A percentile compares a stretch with the other conserved stretches of the same genome.
Conservation (phyloP, 495 filamentous ascomycete genomes). For the Trypethelium eluteriae region DNA sequence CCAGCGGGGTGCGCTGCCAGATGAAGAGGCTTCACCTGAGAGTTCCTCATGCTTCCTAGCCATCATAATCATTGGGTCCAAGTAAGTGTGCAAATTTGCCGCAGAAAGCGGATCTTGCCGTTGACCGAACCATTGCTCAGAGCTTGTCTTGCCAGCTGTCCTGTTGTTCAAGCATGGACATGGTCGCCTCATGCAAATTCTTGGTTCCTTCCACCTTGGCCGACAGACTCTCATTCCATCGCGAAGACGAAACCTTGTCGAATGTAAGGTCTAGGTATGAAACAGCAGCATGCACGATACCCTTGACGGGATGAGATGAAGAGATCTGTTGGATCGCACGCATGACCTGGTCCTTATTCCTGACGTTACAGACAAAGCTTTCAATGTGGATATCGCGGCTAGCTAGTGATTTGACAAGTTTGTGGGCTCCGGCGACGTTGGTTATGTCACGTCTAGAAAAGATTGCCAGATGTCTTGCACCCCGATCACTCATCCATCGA, state of each 20-base stretch:
- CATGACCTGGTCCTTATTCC: slow-evolving; percentile 9
- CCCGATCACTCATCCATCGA: slow-evolving; percentile 21
- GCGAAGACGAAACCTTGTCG: slow-evolving; percentile 20
- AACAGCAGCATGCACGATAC: slow-evolving; percentile 27
- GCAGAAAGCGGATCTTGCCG: slow-evolving; percentile 26
- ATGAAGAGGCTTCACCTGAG: slow-evolving; percentile 13
- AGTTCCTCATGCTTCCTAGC: slow-evolving; percentile 19
- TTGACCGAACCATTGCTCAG: slow-evolving; percentile 7
- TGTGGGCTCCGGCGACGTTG: not conserved
- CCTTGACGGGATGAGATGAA: slow-evolving; percentile 21
- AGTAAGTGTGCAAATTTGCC: slow-evolving; percentile 26
- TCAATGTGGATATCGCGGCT: not conserved
- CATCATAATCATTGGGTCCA: slow-evolving; percentile 25
- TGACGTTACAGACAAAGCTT: not conserved
- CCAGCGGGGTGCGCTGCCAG: slow-evolving; percentile 24
- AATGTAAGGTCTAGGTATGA: slow-evolving; percentile 24
- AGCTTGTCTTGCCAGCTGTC: not conserved
- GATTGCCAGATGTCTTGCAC: slow-evolving; percentile 24
- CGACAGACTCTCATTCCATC: slow-evolving; percentile 13
- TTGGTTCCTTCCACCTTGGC: slow-evolving; percentile 22
- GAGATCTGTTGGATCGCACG: slow-evolving; percentile 10
- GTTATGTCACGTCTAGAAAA: slow-evolving; percentile 5
- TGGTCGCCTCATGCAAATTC: slow-evolving; percentile 24
- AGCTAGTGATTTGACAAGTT: not conserved
- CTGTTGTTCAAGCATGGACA: not conserved